phyloP scores from a whole-genome alignment of 2,329 filamentous ascomycete species.

The Fusarium dlaminii region DNA sequence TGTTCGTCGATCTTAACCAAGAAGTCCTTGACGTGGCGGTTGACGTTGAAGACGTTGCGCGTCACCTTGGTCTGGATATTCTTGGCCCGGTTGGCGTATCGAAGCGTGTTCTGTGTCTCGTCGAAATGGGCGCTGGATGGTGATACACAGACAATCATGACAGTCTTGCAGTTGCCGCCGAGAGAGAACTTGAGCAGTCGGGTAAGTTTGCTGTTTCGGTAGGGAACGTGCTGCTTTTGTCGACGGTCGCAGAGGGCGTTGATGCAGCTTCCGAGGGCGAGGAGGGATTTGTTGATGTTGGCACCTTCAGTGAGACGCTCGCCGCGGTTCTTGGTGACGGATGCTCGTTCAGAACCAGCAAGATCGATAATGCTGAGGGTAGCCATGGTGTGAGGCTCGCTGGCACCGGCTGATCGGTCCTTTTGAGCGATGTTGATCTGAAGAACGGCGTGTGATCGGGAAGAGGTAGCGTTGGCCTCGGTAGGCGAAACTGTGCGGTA shows the following conservation, averaged over 20 bases:
- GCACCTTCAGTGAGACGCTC: conserved; percentile 92
- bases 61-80: conserved; percentile 99
- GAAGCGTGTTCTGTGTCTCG: conserved; percentile 96
- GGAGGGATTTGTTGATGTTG: conserved; percentile 98
- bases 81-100: conserved; percentile 97
- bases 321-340: conserved; percentile 94
- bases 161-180: conserved; percentile 97
- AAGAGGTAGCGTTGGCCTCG: conserved; percentile 96
- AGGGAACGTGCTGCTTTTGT: conserved; percentile 93
- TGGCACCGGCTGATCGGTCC: conserved; percentile 89
- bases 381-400: conserved; percentile 97
- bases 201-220: conserved; percentile 97
- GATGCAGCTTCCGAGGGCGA: conserved; percentile 96
- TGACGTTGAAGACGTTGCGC: conserved; percentile 99
- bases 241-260: conserved; percentile 95
- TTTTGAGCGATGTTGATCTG: conserved; percentile 97
- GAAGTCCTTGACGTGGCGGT: conserved; percentile 98
- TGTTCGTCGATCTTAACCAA: conserved; percentile 99
- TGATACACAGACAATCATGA: conserved; percentile 99
- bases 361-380: conserved; percentile 98
- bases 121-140: conserved; percentile 97
- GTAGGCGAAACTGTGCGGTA: conserved; percentile 96
- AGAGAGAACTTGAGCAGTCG: conserved; percentile 95
- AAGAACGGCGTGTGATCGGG: conserved; percentile 93
- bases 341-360: conserved; percentile 94